Percentiles rank a stretch among this genome's conserved stretches.
Conservation (phyloP, 2,329 filamentous ascomycete genomes). For the Cytospora schulzeri region DNA sequence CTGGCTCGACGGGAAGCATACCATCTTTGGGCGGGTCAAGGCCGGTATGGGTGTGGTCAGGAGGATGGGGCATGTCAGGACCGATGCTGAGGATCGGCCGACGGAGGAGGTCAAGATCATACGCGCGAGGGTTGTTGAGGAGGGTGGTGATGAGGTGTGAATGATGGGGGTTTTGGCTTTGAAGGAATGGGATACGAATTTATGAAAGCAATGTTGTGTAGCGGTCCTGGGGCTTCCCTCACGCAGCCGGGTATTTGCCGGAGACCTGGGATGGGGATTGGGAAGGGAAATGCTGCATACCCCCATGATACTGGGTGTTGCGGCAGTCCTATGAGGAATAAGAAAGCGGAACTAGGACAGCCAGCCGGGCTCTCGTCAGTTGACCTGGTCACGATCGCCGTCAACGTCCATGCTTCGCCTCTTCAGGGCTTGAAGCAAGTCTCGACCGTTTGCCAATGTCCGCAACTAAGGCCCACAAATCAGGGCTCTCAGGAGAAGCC, state of each 20-base stretch:
- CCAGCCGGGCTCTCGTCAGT: neutral
- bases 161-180: neutral
- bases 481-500: neutral
- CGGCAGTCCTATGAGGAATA: neutral
- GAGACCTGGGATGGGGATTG: neutral
- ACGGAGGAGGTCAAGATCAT: slow-evolving; percentile 80
- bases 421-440: neutral
- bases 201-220: neutral
- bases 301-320: neutral
- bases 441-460: neutral
- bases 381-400: neutral
- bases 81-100: slow-evolving; percentile 77
- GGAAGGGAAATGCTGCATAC: neutral
- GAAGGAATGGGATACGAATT: neutral
- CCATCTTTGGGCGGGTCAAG: slow-evolving; percentile 91
- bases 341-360: neutral
- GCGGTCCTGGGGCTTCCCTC: neutral
- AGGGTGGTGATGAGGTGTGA: slow-evolving; percentile 45
- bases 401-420: neutral
- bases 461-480: neutral
- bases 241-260: neutral
- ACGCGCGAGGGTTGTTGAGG: slow-evolving; percentile 65
- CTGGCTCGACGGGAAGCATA: slow-evolving; percentile 96
- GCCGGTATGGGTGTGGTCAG: slow-evolving; percentile 80
- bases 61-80: slow-evolving; percentile 86